Percentiles rank a stretch among this genome's conserved stretches.
phyloP scores from a whole-genome alignment of 352 stramenopile species.

The Peronospora farinosa region DNA sequence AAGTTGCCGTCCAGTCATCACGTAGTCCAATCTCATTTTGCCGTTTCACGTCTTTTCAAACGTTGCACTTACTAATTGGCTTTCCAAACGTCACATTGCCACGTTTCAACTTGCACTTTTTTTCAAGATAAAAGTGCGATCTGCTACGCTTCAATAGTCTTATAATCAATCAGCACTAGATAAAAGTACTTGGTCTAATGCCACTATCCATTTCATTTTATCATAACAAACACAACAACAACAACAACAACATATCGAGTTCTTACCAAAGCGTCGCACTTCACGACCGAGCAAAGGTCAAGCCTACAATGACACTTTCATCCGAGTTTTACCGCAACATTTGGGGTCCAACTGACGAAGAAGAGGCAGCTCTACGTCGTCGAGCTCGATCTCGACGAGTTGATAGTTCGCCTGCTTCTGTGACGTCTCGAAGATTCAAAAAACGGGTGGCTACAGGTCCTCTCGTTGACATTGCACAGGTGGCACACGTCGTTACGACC shows the following conservation, averaged over 20 bases:
- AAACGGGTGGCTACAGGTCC: conserved; percentile 32
- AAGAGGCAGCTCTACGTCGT: conserved; percentile 21
- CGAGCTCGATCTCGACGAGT: conserved; percentile 20
- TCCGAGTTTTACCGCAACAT: conserved; percentile 63
- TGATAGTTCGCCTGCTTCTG: conserved; percentile 15
- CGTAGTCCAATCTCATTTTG: conserved; percentile 30
- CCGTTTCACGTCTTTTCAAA: conserved; percentile 9
- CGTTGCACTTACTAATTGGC: conserved; percentile 26
- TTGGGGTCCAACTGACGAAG: conserved; percentile 33
- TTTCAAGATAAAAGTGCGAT: conserved; percentile 8
- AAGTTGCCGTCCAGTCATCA: conserved; percentile 10
- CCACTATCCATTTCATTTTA: conserved; percentile 48
- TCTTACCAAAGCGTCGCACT: conserved; percentile 34
- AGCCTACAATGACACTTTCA: conserved; percentile 31
- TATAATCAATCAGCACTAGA: background rate
- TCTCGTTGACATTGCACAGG: conserved; percentile 63
- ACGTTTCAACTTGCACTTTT: conserved; percentile 6
- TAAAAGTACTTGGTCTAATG: conserved; percentile 11
- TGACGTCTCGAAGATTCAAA: conserved; percentile 27
- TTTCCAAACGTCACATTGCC: conserved; percentile 18
- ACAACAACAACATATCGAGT: conserved; percentile 13
- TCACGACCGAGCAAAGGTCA: conserved; percentile 31
- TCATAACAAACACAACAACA: conserved; percentile 25
- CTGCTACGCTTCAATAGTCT: conserved; percentile 5
- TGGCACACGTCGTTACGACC: conserved; percentile 63